Evolutionary conservation across 2,329 filamentous ascomycete genomes (phyloP).

Genomic region (Bertia moriformis): DNA sequence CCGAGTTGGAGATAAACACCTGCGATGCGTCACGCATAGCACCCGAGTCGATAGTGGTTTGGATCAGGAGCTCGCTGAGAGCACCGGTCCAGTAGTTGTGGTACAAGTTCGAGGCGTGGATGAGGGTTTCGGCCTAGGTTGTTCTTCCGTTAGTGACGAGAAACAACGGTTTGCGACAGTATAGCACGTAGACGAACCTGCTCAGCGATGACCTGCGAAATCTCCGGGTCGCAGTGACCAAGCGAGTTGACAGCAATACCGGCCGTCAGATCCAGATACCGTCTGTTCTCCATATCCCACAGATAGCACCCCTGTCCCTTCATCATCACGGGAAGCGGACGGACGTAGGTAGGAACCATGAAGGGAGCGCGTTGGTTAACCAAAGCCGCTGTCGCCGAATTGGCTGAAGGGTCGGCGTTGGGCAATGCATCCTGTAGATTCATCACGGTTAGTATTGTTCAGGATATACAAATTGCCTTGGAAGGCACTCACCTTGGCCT

Average conservation of each 20-base stretch:
- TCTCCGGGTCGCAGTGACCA: constrained; percentile 74
- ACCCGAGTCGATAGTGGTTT: constrained; percentile 65
- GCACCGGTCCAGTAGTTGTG: constrained; percentile 91
- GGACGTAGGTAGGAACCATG: constrained; percentile 92
- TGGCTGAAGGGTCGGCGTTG: constrained; percentile 58
- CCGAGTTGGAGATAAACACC: constrained; percentile 91
- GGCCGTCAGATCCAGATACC: constrained; percentile 86
- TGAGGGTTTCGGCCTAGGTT: constrained; percentile 56
- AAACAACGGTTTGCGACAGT: constrained; percentile 1
- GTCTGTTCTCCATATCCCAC: constrained; percentile 77
- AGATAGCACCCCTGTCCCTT: constrained; percentile 76
- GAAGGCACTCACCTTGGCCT: constrained; percentile 9
- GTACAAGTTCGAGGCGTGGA: constrained; percentile 93
- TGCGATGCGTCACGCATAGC: constrained; percentile 68
- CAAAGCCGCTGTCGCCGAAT: constrained; percentile 62
- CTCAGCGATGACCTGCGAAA: constrained; percentile 60
- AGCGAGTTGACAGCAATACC: constrained; percentile 91
- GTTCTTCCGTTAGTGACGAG: too few species aligned
- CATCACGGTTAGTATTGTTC: neutral
- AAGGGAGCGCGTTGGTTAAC: constrained; percentile 65
- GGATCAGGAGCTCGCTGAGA: constrained; percentile 71
- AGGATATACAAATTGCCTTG: neutral
- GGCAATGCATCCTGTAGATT: constrained; percentile 35
- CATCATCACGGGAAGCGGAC: constrained; percentile 78
- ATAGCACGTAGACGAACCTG: constrained; percentile 39